Base-by-base conservation (phyloP, 805 yeast genomes). In the Myxozyma neotropica region DNA sequence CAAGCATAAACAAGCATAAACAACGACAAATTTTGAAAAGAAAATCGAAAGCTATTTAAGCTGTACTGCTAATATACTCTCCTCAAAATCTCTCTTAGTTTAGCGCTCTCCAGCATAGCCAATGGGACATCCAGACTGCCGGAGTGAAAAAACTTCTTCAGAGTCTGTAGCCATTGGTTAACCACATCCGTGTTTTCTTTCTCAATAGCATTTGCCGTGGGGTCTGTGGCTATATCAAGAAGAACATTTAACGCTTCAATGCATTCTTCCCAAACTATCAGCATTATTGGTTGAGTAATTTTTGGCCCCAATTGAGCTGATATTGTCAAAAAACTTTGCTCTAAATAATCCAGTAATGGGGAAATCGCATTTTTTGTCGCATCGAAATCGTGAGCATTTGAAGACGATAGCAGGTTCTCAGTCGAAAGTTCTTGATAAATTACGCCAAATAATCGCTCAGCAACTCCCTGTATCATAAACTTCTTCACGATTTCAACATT, bases 31-130 rank as follows among this genome's bases (percentile, higher is more conserved):
- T n/a, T n/a, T n/a, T n/a, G n/a, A n/a, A n/a, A n/a, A n/a, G n/a
- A n/a, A n/a, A n/a, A n/a, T n/a, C n/a, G n/a, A n/a, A n/a, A n/a
- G n/a, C n/a, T n/a, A n/a, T n/a, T n/a, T n/a, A n/a, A n/a, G n/a
- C n/a, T n/a, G n/a, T 36, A 21, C 6, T 21, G 13, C 29, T 42
- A 48, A 24, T 48, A 48, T 19, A 48, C 53, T 24, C 53, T 21
- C 19, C 53, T 12, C 23, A 48, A 36, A 6, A 48, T 48, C 40
- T 48, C 44, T 23, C 53, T n/a, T 15, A 48, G 29, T 27, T 48
- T 48, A 6, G 43, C 54, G 27, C 54, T 50, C 38, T 50, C 54
- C 15, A 50, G 54, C 54, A 50, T 50, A 12, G 46, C 54, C 10
- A 50, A 29, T 33, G 54, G 46, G 12, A 50, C 38, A n/a, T 50